phyloP scores from a whole-genome alignment of 1,139 yeast species.

The Kodamaea sp. region DNA sequence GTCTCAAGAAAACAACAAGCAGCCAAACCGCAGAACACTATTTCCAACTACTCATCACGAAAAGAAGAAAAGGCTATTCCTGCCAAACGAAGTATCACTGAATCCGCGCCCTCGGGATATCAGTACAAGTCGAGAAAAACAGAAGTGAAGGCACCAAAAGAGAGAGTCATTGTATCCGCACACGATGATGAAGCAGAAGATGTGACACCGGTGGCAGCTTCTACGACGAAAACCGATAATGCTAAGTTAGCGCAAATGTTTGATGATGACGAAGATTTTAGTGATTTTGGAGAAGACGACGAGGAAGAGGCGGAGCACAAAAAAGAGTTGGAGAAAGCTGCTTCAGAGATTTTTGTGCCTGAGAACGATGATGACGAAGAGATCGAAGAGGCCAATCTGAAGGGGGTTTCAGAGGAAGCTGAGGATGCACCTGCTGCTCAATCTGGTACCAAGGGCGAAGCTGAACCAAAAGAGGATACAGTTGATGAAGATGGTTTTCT shows the following conservation, averaged over 20 bases:
- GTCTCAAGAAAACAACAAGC: constrained; percentile 28
- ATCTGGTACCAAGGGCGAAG: neutral
- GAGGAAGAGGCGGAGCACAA: constrained; percentile 5
- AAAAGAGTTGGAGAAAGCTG: constrained; percentile 5
- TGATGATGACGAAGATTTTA: constrained; percentile 23
- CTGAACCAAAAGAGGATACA: constrained; percentile 14
- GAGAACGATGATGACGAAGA: constrained; percentile 13
- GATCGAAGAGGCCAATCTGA: neutral
- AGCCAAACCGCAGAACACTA: constrained; percentile 14
- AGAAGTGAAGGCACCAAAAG: constrained; percentile 33
- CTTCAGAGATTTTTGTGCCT: constrained; percentile 9
- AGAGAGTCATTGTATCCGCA: constrained; percentile 34
- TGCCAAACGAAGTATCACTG: neutral
- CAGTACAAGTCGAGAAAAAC: constrained; percentile 43
- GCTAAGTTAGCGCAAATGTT: constrained; percentile 21
- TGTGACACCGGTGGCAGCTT: constrained; percentile 4
- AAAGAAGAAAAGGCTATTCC: constrained; percentile 17
- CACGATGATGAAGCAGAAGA: constrained; percentile 19
- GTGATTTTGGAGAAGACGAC: constrained; percentile 18
- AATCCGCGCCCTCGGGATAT: constrained; percentile 17
- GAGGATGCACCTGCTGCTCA: neutral
- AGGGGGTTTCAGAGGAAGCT: neutral
- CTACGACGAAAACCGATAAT: constrained; percentile 11
- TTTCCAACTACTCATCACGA: constrained; percentile 24
- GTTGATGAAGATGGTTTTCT: constrained; percentile 46